Conservation (phyloP, 2,329 filamentous ascomycete species). For the Penicillium psychrosexuale region DNA sequence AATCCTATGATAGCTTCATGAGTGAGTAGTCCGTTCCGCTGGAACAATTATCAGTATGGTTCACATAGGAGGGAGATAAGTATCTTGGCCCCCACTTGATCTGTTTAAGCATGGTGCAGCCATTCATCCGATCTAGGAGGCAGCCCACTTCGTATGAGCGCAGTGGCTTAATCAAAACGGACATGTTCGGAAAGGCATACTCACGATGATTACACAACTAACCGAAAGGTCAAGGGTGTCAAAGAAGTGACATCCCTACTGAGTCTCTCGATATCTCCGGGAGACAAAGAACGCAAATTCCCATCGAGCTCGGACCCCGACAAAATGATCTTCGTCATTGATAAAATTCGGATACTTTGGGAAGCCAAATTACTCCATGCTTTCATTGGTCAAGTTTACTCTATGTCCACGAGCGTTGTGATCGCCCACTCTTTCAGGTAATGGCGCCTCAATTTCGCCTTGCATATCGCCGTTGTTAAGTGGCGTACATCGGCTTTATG, state of each 20-base stretch:
- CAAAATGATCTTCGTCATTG: no score
- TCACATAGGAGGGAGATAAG: not conserved
- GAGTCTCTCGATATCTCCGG: not conserved
- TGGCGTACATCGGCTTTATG: no score
- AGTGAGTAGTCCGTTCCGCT: fast-evolving
- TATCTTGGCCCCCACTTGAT: not conserved
- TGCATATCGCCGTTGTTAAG: not conserved
- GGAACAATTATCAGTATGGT: not conserved
- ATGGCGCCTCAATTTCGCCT: not conserved
- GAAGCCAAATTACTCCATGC: not conserved
- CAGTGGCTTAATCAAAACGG: not conserved
- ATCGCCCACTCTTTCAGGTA: not conserved
- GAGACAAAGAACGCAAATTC: not conserved
- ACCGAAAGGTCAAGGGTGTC: not conserved
- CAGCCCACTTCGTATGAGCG: not conserved
- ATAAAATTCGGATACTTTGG: not conserved
- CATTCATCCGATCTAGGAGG: no score
- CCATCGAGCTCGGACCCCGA: not conserved
- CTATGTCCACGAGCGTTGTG: not conserved
- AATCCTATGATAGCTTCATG: not conserved
- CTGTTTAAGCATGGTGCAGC: not conserved
- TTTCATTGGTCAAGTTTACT: not conserved
- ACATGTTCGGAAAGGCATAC: no score
- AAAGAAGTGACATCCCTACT: not conserved
- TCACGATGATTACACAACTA: not conserved